Percentiles rank a stretch among this genome's conserved stretches.
Evolutionary conservation across 1,284 basidiomycete species (phyloP).

Genomic region (Ganoderma meredithae): DNA sequence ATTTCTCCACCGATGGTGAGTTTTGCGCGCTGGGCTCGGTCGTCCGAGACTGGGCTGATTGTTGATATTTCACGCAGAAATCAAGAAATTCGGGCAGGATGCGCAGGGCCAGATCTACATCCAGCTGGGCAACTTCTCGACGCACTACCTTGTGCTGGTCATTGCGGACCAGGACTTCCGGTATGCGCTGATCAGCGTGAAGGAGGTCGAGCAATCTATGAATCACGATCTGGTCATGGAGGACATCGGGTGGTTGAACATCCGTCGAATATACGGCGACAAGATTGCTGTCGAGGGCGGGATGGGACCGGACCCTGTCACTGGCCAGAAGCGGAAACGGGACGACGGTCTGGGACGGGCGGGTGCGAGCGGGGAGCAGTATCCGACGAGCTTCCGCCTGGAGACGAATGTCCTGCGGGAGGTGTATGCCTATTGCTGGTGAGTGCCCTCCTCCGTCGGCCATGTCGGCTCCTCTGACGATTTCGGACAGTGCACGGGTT

Average conservation of each 20-base stretch:
- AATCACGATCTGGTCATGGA: constrained; percentile 68
- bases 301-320: constrained; percentile 15
- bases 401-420: constrained; percentile 75
- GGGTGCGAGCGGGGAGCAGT: constrained; percentile 25
- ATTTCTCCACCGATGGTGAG: constrained; percentile 67
- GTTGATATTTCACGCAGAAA: constrained; percentile 49
- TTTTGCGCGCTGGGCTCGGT: constrained; percentile 5
- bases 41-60: not conserved
- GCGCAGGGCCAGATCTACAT: constrained; percentile 70
- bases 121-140: constrained; percentile 71
- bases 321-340: constrained; percentile 48
- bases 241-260: constrained; percentile 82
- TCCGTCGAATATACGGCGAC: constrained; percentile 62
- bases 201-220: constrained; percentile 55
- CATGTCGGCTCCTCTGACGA: not conserved
- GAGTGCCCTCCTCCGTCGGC: constrained; percentile 32
- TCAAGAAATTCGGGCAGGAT: constrained; percentile 66
- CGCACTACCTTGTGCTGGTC: constrained; percentile 79
- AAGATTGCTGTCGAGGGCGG: constrained; percentile 38
- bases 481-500: constrained; percentile 77
- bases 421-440: constrained; percentile 85
- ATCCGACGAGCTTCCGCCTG: constrained; percentile 63
- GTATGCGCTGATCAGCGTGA: constrained; percentile 76
- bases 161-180: constrained; percentile 79
- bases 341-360: constrained; percentile 33